A percentile compares a stretch with the other conserved stretches of the same genome.
These are phyloP conservation scores for Sanghuangporus sanghuang DNA, from an alignment of 1,284 basidiomycete species.

Conservation along the genomic window DNA sequence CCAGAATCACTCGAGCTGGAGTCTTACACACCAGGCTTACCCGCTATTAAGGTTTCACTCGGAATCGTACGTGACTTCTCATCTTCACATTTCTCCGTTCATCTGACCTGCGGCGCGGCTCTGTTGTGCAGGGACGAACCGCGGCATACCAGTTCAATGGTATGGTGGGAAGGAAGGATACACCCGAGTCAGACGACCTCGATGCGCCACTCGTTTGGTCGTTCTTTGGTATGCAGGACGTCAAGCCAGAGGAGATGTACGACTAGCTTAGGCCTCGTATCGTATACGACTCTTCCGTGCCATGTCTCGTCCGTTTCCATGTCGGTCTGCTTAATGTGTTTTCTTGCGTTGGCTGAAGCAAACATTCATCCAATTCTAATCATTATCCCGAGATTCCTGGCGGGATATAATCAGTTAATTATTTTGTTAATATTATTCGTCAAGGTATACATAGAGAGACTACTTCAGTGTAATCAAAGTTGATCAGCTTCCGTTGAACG, in stretches of 20 bases:
- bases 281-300: neutral
- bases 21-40: slow-evolving; percentile 48
- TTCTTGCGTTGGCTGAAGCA: no score
- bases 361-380: neutral
- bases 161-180: slow-evolving; percentile 37
- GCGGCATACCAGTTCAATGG: slow-evolving; percentile 42
- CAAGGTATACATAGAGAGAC: no score
- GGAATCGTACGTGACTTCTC: slow-evolving; percentile 41
- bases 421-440: no score
- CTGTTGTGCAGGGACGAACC: slow-evolving; percentile 28
- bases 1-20: slow-evolving; percentile 37
- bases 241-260: slow-evolving; percentile 31
- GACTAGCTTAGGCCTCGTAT: neutral
- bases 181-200: slow-evolving; percentile 41
- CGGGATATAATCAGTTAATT: no score
- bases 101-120: neutral
- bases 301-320: no score
- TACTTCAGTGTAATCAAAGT: neutral
- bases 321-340: no score
- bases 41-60: slow-evolving; percentile 68
- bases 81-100: neutral
- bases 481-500: neutral
- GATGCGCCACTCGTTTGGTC: slow-evolving; percentile 43
- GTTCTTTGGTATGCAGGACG: slow-evolving; percentile 30
- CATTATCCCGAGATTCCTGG: no score